Conservation (phyloP, 108 stramenopile species). For the Cyclotella choctawhatcheeana region DNA sequence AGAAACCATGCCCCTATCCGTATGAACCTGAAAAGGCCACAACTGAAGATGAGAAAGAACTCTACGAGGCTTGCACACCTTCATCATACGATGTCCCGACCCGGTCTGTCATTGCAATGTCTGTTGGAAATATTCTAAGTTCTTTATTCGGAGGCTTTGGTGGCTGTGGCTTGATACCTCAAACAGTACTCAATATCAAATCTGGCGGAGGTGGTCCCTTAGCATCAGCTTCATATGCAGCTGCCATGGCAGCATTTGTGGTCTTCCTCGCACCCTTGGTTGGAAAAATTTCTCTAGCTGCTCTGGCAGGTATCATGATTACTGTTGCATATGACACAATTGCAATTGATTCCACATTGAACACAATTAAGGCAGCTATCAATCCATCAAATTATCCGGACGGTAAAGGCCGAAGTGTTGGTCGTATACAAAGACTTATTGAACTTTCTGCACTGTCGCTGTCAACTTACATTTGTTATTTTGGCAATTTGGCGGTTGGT, state of each 20-base stretch:
- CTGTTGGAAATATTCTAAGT: constrained; percentile 35
- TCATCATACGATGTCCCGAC: constrained; percentile 33
- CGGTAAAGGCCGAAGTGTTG: constrained; percentile 1
- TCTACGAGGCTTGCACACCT: neutral
- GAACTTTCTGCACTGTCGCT: constrained; percentile 29
- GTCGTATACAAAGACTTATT: constrained; percentile 23
- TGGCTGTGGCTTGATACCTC: constrained; percentile 53
- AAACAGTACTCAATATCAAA: constrained; percentile 52
- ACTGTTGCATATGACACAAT: constrained; percentile 41
- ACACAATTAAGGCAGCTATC: constrained; percentile 24
- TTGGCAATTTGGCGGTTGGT: constrained; percentile 41
- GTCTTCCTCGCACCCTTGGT: constrained; percentile 37
- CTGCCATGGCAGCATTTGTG: constrained; percentile 47
- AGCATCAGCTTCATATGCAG: constrained; percentile 38
- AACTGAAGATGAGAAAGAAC: constrained; percentile 2
- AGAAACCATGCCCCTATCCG: neutral
- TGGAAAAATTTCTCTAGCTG: constrained; percentile 36
- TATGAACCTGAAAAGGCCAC: constrained; percentile 3
- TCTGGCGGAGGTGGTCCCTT: constrained; percentile 44
- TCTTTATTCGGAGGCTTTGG: constrained; percentile 50
- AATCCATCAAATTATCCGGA: constrained; percentile 23
- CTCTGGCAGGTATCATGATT: constrained; percentile 51
- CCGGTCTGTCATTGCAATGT: constrained; percentile 37
- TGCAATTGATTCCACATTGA: constrained; percentile 22
- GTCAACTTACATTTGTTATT: constrained; percentile 37